Base-by-base conservation (phyloP, 768 basidiomycete genomes). In the Cystofilobasidium macerans region DNA sequence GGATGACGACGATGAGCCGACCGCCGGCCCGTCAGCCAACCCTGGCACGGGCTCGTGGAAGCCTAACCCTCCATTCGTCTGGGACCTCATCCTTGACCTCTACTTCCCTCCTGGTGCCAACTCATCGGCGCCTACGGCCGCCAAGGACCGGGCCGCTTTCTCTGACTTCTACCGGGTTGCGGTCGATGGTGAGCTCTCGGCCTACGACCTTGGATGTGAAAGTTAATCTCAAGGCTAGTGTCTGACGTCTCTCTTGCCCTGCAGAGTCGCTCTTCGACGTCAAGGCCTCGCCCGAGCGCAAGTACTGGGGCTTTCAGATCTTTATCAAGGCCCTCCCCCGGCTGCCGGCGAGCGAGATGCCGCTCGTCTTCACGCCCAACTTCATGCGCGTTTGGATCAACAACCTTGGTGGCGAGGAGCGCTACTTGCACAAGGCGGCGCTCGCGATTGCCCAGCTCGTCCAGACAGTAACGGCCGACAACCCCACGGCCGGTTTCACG, bases 321-420 rank as follows among this genome's bases (percentile, higher is more conserved):
- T 88, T 97, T 77, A 83, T 85, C 71, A 86, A 83, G 69, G 84
- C 89, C 11, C 78, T 95, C 47, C 81, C 82, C 20, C 84, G 84
- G 42, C 81, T 89, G 35, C 78, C 81, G 20, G 76, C 83, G 22
- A 77, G 82, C 53, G 85, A 83, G 61, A 79, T 94, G 71, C 86
- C 89, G 0, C 85, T 89, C 81, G 79, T 98, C 38, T 92, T 99
- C 75, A 93, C 89, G 24, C 86, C 86, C 71, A 92, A 95, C 75
- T 88, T 95, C 72, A 92, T 97, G 87, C 85, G 91, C 42, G 86
- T 86, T 42, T 94, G 93, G 89, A 93, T 94, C 67, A 94, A 94
- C 73, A 92, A 98, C 75, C 80, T 99, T 26, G 87, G 89, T 0
- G 85, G 88, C 62, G 81, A 81, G 53, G 93, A 97, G 75, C 83